Conservation (phyloP, 2,329 filamentous ascomycete species). For the Pezicula radicicola region DNA sequence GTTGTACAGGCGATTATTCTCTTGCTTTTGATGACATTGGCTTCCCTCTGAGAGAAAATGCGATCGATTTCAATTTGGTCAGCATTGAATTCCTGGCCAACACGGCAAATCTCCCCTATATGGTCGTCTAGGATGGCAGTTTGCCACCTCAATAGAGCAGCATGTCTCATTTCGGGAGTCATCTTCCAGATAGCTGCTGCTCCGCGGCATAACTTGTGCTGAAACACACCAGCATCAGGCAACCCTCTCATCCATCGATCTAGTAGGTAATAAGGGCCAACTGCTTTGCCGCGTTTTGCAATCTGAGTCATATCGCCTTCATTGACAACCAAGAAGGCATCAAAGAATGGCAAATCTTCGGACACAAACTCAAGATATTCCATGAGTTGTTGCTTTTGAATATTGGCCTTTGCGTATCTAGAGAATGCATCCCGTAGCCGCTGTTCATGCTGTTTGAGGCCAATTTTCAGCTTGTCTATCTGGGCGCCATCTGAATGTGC, state of each 20-base stretch:
- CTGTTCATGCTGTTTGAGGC: conserved; percentile 29
- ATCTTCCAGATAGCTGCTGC: conserved; percentile 51
- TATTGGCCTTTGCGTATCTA: conserved; percentile 12
- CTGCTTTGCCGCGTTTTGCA: conserved; percentile 39
- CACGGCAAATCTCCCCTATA: conserved; percentile 35
- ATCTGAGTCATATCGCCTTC: conserved; percentile 40
- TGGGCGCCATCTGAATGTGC: conserved; percentile 33
- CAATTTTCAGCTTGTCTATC: conserved; percentile 38
- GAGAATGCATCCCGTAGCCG: conserved; percentile 17
- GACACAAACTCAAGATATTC: conserved; percentile 49
- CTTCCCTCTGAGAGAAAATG: conserved; percentile 40
- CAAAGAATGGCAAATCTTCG: conserved; percentile 46
- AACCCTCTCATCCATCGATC: conserved; percentile 47
- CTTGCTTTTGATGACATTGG: conserved; percentile 45
- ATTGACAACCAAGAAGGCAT: conserved; percentile 52
- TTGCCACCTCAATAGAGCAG: conserved; percentile 40
- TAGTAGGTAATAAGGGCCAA: conserved; percentile 48
- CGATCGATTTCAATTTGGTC: conserved; percentile 38
- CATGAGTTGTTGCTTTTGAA: conserved; percentile 27
- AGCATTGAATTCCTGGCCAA: conserved; percentile 38
- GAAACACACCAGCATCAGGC: conserved; percentile 41
- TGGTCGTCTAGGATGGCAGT: conserved; percentile 47
- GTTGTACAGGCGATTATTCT: conserved; percentile 70
- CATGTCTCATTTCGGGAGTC: conserved; percentile 29
- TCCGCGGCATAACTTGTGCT: conserved; percentile 21